Conservation (phyloP, 1,284 basidiomycete species). For the Boletellus deceptivus region DNA sequence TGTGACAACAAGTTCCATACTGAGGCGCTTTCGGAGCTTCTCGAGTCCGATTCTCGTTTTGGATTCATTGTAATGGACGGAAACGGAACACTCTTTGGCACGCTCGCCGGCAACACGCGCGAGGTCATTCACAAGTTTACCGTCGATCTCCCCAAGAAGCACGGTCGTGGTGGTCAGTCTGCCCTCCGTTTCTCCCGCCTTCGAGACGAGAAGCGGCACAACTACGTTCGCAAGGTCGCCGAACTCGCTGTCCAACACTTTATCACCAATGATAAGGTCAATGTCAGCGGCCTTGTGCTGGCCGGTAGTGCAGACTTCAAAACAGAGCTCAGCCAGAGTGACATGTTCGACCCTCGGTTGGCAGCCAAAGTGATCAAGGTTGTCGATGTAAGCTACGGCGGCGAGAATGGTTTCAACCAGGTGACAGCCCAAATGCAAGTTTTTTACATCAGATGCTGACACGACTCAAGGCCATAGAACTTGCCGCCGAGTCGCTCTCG, state of each 20-base stretch:
- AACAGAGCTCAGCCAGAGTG: constrained; percentile 93
- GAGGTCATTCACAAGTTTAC: constrained; percentile 98
- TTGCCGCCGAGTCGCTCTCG: constrained; percentile 91
- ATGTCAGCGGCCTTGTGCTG: constrained; percentile 95
- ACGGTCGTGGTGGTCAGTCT: constrained; percentile 99
- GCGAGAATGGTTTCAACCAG: constrained; percentile 99
- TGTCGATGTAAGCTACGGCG: constrained; percentile 98
- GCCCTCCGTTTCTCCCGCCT: constrained; percentile 99
- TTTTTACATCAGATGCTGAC: constrained; percentile 8
- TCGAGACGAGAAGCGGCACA: constrained; percentile 98
- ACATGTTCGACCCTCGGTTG: constrained; percentile 93
- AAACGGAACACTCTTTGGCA: constrained; percentile 95
- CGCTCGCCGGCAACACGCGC: constrained; percentile 94
- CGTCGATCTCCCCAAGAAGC: constrained; percentile 99
- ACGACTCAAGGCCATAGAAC: constrained; percentile 81
- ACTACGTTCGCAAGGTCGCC: constrained; percentile 99
- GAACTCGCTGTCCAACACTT: constrained; percentile 97
- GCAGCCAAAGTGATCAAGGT: constrained; percentile 93
- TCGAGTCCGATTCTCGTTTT: constrained; percentile 97
- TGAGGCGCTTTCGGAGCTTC: constrained; percentile 92
- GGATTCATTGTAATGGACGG: constrained; percentile 99
- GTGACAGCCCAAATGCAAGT: constrained; percentile 38
- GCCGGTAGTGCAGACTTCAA: constrained; percentile 99
- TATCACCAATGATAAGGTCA: constrained; percentile 98
- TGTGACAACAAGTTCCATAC: constrained; percentile 99